Conservation (phyloP, 352 stramenopile species). For the Pythium scleroteichum region DNA sequence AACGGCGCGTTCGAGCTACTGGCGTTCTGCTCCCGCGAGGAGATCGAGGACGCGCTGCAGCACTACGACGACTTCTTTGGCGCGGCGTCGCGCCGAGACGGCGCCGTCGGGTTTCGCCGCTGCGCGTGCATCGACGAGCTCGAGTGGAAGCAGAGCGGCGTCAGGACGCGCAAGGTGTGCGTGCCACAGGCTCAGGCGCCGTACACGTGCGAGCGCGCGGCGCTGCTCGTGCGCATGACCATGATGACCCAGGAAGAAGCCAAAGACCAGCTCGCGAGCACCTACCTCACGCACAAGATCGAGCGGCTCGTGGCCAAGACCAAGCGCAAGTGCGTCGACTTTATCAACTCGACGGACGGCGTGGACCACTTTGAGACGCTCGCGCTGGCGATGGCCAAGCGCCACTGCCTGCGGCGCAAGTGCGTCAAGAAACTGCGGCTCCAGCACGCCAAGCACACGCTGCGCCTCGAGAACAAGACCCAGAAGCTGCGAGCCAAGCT, state of each 20-base stretch:
- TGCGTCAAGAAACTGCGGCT: constrained; percentile 43
- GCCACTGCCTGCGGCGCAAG: constrained; percentile 34
- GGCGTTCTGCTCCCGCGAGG: constrained; percentile 34
- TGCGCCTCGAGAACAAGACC: constrained; percentile 30
- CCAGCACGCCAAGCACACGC: constrained; percentile 33
- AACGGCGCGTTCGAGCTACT: constrained; percentile 24
- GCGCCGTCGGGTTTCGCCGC: constrained; percentile 34
- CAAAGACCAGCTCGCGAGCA: constrained; percentile 60
- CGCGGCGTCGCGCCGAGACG: constrained; percentile 30
- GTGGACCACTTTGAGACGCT: constrained; percentile 55
- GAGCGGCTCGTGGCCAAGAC: constrained; percentile 52
- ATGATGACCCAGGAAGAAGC: constrained; percentile 68
- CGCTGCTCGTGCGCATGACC: constrained; percentile 49
- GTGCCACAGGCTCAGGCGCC: constrained; percentile 33
- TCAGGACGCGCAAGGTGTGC: constrained; percentile 46
- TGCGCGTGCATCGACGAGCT: constrained; percentile 55
- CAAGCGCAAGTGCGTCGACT: constrained; percentile 56
- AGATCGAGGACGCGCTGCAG: constrained; percentile 54
- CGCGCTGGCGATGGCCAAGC: constrained; percentile 30
- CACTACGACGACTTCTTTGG: constrained; percentile 68
- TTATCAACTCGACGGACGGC: constrained; percentile 56
- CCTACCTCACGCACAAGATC: constrained; percentile 55
- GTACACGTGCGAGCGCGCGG: constrained; percentile 48
- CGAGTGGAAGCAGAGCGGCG: constrained; percentile 21
- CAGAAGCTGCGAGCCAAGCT: constrained; percentile 38